Conservation (phyloP, 768 basidiomycete genomes). For the Cystofilobasidium bisporidii region DNA sequence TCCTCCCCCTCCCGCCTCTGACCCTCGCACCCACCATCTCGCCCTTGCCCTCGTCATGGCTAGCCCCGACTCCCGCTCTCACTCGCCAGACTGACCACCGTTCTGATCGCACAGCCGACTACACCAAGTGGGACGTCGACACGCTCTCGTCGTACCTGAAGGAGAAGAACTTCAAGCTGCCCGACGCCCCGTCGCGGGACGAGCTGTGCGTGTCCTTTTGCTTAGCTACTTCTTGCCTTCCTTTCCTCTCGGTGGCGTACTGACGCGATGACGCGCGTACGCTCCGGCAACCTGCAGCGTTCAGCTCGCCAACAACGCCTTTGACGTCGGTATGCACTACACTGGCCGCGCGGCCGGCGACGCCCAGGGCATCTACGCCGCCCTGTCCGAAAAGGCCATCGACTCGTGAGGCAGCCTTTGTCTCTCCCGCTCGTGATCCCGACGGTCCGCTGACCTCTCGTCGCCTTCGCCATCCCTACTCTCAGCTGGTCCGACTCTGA, state of each 20-base stretch:
- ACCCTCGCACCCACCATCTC: background rate
- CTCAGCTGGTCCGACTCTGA: conserved; percentile 67
- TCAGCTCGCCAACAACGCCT: conserved; percentile 18
- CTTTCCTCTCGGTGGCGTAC: background rate
- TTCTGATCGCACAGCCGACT: too few species aligned
- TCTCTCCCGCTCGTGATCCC: background rate
- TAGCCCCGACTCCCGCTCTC: too few species aligned
- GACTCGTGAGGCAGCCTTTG: conserved; percentile 9
- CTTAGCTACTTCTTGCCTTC: background rate
- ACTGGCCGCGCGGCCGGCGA: conserved; percentile 21
- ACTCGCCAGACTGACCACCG: background rate
- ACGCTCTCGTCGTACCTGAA: conserved; percentile 20
- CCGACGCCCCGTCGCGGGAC: conserved; percentile 8
- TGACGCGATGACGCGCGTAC: background rate
- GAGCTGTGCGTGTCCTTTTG: conserved; percentile 23
- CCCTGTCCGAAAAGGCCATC: conserved; percentile 24
- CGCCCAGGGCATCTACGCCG: conserved; percentile 26
- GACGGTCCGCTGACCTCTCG: background rate
- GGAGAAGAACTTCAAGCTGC: conserved; percentile 17
- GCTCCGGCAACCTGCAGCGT: conserved; percentile 25
- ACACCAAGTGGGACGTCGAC: conserved; percentile 18
- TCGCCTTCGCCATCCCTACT: background rate
- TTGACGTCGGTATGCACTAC: conserved; percentile 17
- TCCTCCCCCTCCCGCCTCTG: background rate
- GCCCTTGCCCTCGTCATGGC: background rate